Conservation (phyloP, 257 asterid species). For the Dorcoceras hygrometricum region DNA sequence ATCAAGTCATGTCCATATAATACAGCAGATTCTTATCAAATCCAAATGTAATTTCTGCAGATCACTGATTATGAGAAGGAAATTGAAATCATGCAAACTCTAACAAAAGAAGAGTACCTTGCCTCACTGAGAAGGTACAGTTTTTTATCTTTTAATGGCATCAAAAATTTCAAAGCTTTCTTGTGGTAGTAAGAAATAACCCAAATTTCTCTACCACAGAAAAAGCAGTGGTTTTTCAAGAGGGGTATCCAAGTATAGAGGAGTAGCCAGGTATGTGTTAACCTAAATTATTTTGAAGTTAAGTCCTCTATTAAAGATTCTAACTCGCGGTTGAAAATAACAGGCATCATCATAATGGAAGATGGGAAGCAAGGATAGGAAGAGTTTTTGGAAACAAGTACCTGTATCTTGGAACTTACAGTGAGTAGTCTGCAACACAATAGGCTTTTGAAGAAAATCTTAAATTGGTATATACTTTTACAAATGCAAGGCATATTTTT, state of each 20-base stretch:
- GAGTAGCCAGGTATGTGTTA: conserved; percentile 69
- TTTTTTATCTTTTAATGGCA: neutral
- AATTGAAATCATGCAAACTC: conserved; percentile 42
- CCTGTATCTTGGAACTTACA: conserved; percentile 65
- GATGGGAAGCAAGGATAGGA: conserved; percentile 75
- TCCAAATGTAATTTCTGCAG: conserved; percentile 24
- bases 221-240: conserved; percentile 85
- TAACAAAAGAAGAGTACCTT: conserved; percentile 55
- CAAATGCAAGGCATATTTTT: neutral
- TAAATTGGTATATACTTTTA: neutral
- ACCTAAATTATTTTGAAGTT: neutral
- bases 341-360: conserved; percentile 69
- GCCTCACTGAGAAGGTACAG: conserved; percentile 51
- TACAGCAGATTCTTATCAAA: conserved; percentile 10
- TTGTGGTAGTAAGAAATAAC: conserved; percentile 11
- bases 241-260: conserved; percentile 83
- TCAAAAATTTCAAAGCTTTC: neutral
- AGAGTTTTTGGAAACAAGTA: conserved; percentile 62
- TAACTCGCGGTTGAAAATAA: conserved; percentile 14
- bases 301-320: conserved; percentile 1
- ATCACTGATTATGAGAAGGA: conserved; percentile 45
- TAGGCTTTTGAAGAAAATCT: neutral
- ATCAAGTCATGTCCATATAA: neutral
- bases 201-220: conserved; percentile 27
- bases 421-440: conserved; percentile 32